Evolutionary conservation across 805 yeast species (phyloP).

Genomic region (Wickerhamiella occidentalis): DNA sequence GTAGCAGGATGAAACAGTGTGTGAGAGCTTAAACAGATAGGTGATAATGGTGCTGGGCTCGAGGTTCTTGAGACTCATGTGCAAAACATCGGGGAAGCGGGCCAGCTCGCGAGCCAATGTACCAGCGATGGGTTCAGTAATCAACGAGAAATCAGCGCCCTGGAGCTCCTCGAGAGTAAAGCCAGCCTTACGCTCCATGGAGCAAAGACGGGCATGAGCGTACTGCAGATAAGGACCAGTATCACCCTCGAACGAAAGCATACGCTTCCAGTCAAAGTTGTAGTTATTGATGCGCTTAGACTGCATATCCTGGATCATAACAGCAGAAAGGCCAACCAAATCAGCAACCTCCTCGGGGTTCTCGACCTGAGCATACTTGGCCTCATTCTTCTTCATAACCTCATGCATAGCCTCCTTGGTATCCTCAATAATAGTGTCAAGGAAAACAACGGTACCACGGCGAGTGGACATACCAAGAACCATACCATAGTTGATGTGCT

Average conservation of each 20-base stretch:
- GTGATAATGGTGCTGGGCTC: slow-evolving; percentile 95
- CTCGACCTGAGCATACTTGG: slow-evolving; percentile 82
- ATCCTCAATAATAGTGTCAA: slow-evolving; percentile 85
- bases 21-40: slow-evolving; percentile 81
- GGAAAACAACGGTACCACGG: slow-evolving; percentile 96
- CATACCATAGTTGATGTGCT: slow-evolving; percentile 92
- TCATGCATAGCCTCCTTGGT: slow-evolving; percentile 91
- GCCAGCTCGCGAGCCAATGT: slow-evolving; percentile 65
- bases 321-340: slow-evolving; percentile 90
- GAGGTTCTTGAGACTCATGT: slow-evolving; percentile 67
- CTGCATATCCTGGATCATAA: slow-evolving; percentile 98
- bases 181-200: slow-evolving; percentile 75
- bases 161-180: slow-evolving; percentile 23
- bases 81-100: slow-evolving; percentile 82
- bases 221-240: slow-evolving; percentile 98
- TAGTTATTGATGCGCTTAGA: slow-evolving; percentile 93
- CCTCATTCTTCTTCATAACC: slow-evolving; percentile 86
- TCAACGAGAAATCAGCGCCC: slow-evolving; percentile 45
- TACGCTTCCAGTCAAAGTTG: slow-evolving; percentile 94
- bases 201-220: slow-evolving; percentile 93
- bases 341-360: slow-evolving; percentile 94
- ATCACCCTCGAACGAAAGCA: slow-evolving; percentile 97
- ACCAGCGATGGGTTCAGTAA: slow-evolving; percentile 60
- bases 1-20: slow-evolving; percentile 91
- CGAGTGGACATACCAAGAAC: slow-evolving; percentile 98